Evolutionary conservation across 2,329 filamentous ascomycete species (phyloP).

Genomic region (Geosmithia flava): DNA sequence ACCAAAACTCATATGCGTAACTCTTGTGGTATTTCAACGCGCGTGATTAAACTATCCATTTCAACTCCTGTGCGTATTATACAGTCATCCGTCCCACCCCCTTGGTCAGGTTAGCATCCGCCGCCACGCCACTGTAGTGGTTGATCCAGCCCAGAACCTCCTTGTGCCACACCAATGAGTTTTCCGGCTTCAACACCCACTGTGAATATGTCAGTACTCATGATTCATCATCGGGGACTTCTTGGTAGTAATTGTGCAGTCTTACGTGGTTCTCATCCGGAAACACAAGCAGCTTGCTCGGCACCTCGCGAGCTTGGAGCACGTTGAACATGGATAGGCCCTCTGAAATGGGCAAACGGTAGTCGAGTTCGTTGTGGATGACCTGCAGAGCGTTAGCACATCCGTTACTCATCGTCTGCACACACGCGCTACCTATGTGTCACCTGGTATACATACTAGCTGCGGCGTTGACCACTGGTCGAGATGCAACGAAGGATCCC

Average conservation of each 20-base stretch:
- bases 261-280: slow-evolving; percentile 56
- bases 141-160: slow-evolving; percentile 74
- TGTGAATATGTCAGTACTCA: slow-evolving; percentile 11
- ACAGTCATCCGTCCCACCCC: neutral
- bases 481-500: slow-evolving; percentile 53
- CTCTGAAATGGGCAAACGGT: slow-evolving; percentile 74
- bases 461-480: slow-evolving; percentile 76
- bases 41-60: neutral
- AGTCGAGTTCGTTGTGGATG: slow-evolving; percentile 85
- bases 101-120: slow-evolving; percentile 6
- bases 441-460: slow-evolving; percentile 39
- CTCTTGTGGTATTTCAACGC: neutral
- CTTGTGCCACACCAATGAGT: slow-evolving; percentile 79
- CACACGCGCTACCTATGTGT: neutral
- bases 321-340: slow-evolving; percentile 79
- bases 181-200: slow-evolving; percentile 87
- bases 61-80: neutral
- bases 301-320: slow-evolving; percentile 61
- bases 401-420: neutral
- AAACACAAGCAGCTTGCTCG: slow-evolving; percentile 70
- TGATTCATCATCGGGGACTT: neutral
- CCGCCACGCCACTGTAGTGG: slow-evolving; percentile 38
- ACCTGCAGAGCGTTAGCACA: slow-evolving; percentile 16
- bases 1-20: neutral
- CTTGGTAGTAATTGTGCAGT: neutral